Evolutionary conservation across 2,329 filamentous ascomycete genomes (phyloP).

Genomic region (Cordyceps tenuipes): DNA sequence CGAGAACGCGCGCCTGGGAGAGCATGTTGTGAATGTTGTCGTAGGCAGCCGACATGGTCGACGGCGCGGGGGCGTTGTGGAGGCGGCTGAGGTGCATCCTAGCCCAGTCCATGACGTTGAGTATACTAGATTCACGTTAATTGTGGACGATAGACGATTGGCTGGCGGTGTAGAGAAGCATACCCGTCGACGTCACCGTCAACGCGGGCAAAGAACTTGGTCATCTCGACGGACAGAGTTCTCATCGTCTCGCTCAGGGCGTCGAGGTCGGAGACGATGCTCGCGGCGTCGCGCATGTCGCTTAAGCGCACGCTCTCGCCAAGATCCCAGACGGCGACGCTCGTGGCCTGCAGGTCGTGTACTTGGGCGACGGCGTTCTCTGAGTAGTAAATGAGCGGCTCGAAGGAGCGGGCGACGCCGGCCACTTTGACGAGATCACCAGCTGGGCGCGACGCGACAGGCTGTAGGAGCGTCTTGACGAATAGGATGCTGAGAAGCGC

Average conservation of each 20-base stretch:
- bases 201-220: conserved; percentile 86
- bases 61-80: conserved; percentile 49
- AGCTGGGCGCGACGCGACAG: conserved; percentile 41
- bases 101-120: conserved; percentile 95
- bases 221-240: conserved; percentile 74
- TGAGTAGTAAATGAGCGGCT: conserved; percentile 90
- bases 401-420: conserved; percentile 80
- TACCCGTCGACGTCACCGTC: conserved; percentile 85
- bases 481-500: conserved; percentile 57
- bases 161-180: conserved; percentile 17
- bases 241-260: conserved; percentile 80
- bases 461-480: conserved; percentile 59
- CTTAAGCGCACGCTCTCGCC: conserved; percentile 82
- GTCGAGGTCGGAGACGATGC: conserved; percentile 80
- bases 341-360: conserved; percentile 79
- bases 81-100: conserved; percentile 72
- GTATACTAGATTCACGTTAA: conserved; percentile 47
- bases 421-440: conserved; percentile 82
- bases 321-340: conserved; percentile 89
- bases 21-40: conserved; percentile 78
- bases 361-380: conserved; percentile 83
- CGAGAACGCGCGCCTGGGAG: conserved; percentile 53
- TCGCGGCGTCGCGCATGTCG: conserved; percentile 82
- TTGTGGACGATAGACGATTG: conserved; percentile 4
- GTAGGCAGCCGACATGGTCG: conserved; percentile 57